Evolutionary conservation across 2,329 filamentous ascomycete genomes (phyloP), one percentile per base, ranked within the genome.

Genomic region (Colletotrichum tofieldiae): DNA sequence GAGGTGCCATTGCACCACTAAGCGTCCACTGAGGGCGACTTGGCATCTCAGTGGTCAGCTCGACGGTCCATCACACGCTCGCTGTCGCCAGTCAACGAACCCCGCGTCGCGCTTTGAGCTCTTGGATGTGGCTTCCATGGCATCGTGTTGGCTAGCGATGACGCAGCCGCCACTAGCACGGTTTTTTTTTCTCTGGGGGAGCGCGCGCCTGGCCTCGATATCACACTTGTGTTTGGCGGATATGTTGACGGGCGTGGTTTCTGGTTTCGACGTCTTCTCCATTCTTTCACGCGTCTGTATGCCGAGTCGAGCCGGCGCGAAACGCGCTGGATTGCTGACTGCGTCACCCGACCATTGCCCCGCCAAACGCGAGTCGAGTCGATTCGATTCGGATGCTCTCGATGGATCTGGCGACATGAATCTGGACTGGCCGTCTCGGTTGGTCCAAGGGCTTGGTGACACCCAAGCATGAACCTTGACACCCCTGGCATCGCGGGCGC

Each of bases 81-180:
- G 43, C 29, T 45, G 37, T 20, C 66, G 39, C 69, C 69, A 72
- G 59, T 59, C 52, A 72, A 55, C 58, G 47, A 64, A 64, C 58
- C 69, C 65, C 54, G 65, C 69, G 69, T 69, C 58, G 65, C 69
- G 69, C 69, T 72, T 69, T 72, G 65, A 47, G 41, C 59, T 54
- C 39, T 39, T 41, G 64, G 45, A 18, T 58, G 45, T 72, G 65
- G 69, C 59, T 54, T 54, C 58, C 63, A 35, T 49, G 51, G 52
- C 65, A 69, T 55, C 59, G 45, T 43, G 69, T 55, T 69, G 65
- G 65, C 65, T 52, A 39, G 52, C 43, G 58, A 72, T 72, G 65
- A 72, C 65, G 69, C 69, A 72, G 69, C 65, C 59, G 69, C 65
- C 65, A 56, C 65, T 69, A 64, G 52, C 59, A 69, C 39, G 65